Conservation (phyloP, 306 rosid species). For the Prunus salicina region DNA sequence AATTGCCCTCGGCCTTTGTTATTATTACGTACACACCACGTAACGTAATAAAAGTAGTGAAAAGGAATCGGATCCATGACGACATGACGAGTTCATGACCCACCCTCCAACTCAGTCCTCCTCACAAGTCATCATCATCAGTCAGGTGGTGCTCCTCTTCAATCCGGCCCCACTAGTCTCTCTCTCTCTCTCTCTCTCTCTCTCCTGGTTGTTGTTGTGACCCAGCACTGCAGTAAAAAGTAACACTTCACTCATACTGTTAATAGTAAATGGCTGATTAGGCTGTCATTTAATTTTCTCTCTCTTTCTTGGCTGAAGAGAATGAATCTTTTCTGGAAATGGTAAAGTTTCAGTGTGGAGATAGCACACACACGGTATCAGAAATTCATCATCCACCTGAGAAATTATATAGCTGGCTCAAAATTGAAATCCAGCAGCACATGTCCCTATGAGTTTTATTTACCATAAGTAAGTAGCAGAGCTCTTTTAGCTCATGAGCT, state of each 20-base stretch:
- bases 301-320: constrained; percentile 9
- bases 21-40: not conserved
- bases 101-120: not conserved
- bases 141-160: not conserved
- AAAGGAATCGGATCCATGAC: not conserved
- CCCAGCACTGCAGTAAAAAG: constrained; percentile 6
- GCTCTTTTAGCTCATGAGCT: not conserved
- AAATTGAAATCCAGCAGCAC: not conserved
- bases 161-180: no score
- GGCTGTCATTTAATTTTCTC: not conserved
- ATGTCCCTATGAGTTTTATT: constrained; percentile 7
- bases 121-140: not conserved
- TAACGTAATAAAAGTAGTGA: not conserved
- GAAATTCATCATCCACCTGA: constrained; percentile 31
- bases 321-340: constrained; percentile 4
- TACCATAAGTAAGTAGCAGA: not conserved
- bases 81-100: not conserved
- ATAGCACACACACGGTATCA: constrained; percentile 20
- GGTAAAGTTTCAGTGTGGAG: not conserved
- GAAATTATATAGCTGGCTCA: not conserved
- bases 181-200: no score
- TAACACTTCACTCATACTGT: constrained; percentile 1
- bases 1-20: not conserved
- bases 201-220: not conserved
- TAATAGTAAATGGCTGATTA: not conserved